phyloP scores from a whole-genome alignment of 2,329 filamentous ascomycete genomes.

The Botryotinia convoluta region DNA sequence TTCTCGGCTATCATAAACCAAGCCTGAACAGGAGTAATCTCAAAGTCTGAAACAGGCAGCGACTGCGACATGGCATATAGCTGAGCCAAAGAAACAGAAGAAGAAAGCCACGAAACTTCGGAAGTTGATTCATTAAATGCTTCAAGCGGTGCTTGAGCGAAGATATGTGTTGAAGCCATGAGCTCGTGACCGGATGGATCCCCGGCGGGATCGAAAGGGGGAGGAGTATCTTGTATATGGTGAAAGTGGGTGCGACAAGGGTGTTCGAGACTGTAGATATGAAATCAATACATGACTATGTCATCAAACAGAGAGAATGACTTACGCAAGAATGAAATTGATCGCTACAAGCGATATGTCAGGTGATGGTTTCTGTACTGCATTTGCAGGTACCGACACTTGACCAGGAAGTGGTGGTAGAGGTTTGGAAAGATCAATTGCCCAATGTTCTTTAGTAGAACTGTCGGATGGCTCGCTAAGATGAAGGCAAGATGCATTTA shows the following conservation, averaged over 20 bases:
- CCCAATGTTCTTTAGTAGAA: no score
- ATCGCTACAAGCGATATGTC: constrained; percentile 31
- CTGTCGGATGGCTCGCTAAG: background rate
- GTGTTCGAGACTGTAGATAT: constrained; percentile 13
- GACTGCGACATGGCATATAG: constrained; percentile 27
- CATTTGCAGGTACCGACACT: background rate
- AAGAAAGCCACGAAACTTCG: constrained; percentile 17
- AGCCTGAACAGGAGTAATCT: constrained; percentile 37
- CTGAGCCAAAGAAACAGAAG: constrained; percentile 20
- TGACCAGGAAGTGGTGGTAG: background rate
- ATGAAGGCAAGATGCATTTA: constrained; percentile 7
- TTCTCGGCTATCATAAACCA: constrained; percentile 32
- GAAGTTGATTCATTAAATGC: constrained; percentile 16
- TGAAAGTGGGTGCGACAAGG: constrained; percentile 18
- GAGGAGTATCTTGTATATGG: background rate
- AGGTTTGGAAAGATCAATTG: constrained; percentile 9
- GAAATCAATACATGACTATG: background rate
- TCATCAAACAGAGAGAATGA: background rate
- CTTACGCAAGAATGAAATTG: constrained; percentile 37
- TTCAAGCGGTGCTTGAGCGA: constrained; percentile 25
- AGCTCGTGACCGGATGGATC: constrained; percentile 31
- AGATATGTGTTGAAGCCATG: constrained; percentile 33
- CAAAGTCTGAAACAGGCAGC: constrained; percentile 30
- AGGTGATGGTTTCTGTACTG: background rate
- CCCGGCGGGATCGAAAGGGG: constrained; percentile 21